These are phyloP conservation scores for Starmerella floris DNA, from an alignment of 805 yeast species.

Conservation along the genomic window DNA sequence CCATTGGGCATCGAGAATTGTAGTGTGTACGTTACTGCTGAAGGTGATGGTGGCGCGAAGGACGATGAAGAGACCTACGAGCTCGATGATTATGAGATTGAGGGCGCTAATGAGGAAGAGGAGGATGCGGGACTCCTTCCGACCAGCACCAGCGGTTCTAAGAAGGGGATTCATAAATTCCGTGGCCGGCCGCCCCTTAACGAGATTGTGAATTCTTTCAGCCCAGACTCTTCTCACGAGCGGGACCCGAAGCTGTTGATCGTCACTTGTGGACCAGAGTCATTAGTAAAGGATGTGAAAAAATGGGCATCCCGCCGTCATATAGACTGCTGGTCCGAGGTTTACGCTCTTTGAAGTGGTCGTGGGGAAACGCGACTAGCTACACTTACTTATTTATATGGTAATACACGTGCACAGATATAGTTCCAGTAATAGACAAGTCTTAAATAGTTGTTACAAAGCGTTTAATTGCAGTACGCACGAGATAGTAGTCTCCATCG, in stretches of 20 bases:
- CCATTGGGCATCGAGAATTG: conserved; percentile 12
- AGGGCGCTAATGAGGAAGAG: conserved; percentile 6
- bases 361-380: background rate
- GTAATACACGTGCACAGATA: background rate
- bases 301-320: conserved; percentile 15
- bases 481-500: conserved; percentile 52
- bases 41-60: background rate
- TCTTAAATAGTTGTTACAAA: conserved; percentile 17
- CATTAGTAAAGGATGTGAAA: conserved; percentile 15
- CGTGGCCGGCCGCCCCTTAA: conserved; percentile 17
- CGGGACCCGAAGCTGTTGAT: conserved; percentile 7
- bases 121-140: background rate
- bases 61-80: conserved; percentile 9
- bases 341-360: conserved; percentile 10
- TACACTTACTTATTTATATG: too few species aligned
- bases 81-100: conserved; percentile 11
- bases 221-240: background rate
- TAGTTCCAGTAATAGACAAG: background rate
- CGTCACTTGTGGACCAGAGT: conserved; percentile 23
- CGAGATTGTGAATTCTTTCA: conserved; percentile 5
- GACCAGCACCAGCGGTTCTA: background rate
- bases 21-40: conserved; percentile 17
- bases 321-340: conserved; percentile 18
- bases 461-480: conserved; percentile 19
- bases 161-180: conserved; percentile 1